Base-by-base conservation (phyloP, 805 yeast species). In the Yamadazyma akitaensis region DNA sequence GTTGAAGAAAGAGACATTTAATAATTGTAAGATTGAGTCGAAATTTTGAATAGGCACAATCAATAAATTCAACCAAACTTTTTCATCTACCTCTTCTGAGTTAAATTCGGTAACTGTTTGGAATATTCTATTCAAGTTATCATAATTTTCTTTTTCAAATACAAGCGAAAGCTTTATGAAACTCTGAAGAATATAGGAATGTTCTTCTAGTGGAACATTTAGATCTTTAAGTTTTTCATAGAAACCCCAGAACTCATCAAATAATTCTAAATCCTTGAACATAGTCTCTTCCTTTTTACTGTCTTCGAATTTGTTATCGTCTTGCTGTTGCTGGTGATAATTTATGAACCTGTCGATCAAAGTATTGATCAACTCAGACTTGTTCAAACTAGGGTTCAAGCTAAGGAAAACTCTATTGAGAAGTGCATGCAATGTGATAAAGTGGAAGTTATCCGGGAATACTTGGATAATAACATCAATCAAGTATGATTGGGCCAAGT, bases 401-500 rank as follows among this genome's bases (percentile, higher is more conserved):
- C 79, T 75, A 44, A 82, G 65, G 17, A 88, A 77, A 1, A 91
- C 81, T 26, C 75, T 76, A 41, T 61, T 62, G 53, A 94, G 72
- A 53, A 87, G 80, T 28, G 70, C 67, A 44, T 82, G 82, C 55
- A 94, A 70, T 0, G 97, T 88, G 17, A 75, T 75, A 49, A 90
- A 67, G 58, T 94, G 98, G 63, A 85, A 92, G 52, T 86, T 88
- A 58, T 88, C 97, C 0, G 98, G 97, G 69, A 94, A 94, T 1
- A 91, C 95, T 62, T 92, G 97, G 46, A 91, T 85, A 44, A 94
- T 75, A 11, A 94, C 96, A 60, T 94, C 99, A 42, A 91, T 73
- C 47, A 94, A 68, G 61, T 94, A 94, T 59, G 85, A 91, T 67
- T 94, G 99, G 3, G 98, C 97, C 49, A 94, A 75, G 25, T 82